Evolutionary conservation across 305 asterid genomes (phyloP), one percentile per base, ranked within the genome.

Genomic region (Fraxinus angustifolia): DNA sequence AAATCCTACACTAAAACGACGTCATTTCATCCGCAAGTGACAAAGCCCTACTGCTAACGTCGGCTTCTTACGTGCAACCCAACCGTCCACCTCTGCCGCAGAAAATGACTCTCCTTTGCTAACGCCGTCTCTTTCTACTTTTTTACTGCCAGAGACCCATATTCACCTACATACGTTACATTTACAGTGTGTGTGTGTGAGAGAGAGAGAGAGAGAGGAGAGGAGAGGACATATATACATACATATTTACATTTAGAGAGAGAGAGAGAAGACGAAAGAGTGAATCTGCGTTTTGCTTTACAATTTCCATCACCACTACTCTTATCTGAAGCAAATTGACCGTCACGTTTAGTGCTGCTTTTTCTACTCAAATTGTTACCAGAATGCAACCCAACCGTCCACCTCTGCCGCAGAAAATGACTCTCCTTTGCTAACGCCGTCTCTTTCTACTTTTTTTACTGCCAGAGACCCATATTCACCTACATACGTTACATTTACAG

Each of bases 51-150:
- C 56, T 53, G 21, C 38, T 82, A 83, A 87, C 86, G 86, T 81
- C 86, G 88, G 82, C 76, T 75, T 8, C 40, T 65, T 58, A 76
- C 78, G 26, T 74, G 56, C 80, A 36, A 26, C 62, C 77, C 81
- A 62, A 74, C 82, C 75, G 75, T 84, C 58, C 78, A 75, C 48
- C 17, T 36, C 19, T 58, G 0, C 14, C 35, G 1, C 30, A 73
- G 76, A 36, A 30, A 83, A 80, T 33, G 40, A 73, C 35, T 6
- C 30, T 42, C 30, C 56, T 53, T 36, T 26, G 16, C 71, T 81
- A 82, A 87, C 91, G 86, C 83, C 88, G 93, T 90, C 81, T 82
- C 16, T 45, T 82, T 17, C 26, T 0, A 56, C 26, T 56, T 56
- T 17, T 56, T 8, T 2, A 17, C 65, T 56, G 65, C 26, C 65